A percentile compares a stretch with the other conserved stretches of the same genome.
These are phyloP conservation scores for Ustilago xerochloae DNA, from an alignment of 1,284 basidiomycete species.

Conservation along the genomic window DNA sequence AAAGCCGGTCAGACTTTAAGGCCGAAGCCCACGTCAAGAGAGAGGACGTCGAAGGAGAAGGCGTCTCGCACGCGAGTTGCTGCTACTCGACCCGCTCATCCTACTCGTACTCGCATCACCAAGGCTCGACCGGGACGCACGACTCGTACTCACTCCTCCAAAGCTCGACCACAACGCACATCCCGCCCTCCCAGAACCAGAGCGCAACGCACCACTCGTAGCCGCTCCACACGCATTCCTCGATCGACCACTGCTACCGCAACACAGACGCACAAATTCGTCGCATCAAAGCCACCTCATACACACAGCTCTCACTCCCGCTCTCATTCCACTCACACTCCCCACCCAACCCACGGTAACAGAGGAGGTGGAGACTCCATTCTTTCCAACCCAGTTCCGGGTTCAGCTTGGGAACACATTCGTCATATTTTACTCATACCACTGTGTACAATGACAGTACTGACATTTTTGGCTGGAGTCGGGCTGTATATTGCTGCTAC, in stretches of 20 bases:
- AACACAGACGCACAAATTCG: not conserved
- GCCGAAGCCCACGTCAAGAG: too few species aligned
- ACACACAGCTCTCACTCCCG: not conserved
- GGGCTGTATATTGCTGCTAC: conserved; percentile 19
- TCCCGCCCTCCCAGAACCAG: not conserved
- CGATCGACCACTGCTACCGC: not conserved
- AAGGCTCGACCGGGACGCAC: too few species aligned
- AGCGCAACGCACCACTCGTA: not conserved
- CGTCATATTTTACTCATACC: conserved; percentile 18
- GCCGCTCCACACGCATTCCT: not conserved
- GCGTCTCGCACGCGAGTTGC: too few species aligned
- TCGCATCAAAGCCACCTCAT: not conserved
- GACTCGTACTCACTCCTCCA: too few species aligned
- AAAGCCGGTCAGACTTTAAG: too few species aligned
- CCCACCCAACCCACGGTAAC: not conserved
- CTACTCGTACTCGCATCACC: too few species aligned
- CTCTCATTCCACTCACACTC: not conserved
- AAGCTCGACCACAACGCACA: too few species aligned
- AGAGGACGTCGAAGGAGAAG: too few species aligned
- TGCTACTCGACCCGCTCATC: too few species aligned
- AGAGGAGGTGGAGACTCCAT: not conserved
- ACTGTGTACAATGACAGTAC: conserved; percentile 2
- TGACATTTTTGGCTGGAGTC: conserved; percentile 11
- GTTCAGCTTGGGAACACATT: conserved; percentile 14
- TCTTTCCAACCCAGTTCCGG: conserved; percentile 14